Evolutionary conservation across 306 rosid genomes (phyloP).

Genomic region (Senna siamea): DNA sequence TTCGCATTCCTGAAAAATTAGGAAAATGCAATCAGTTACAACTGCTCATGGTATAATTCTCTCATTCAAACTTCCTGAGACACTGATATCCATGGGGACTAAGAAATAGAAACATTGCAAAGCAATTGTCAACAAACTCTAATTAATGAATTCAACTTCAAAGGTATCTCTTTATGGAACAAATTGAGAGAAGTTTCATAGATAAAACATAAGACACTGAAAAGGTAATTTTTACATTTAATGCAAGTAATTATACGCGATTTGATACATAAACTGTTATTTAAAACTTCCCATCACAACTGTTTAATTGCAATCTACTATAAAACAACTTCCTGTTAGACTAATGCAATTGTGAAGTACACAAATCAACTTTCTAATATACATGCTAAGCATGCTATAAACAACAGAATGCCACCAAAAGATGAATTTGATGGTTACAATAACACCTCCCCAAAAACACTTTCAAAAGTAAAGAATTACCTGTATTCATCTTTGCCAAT

Average conservation of each 20-base stretch:
- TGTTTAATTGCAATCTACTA: conserved; percentile 9
- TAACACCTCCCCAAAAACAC: conserved; percentile 16
- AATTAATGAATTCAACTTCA: background rate
- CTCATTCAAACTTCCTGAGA: conserved; percentile 27
- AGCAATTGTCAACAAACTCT: conserved; percentile 19
- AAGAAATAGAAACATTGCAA: background rate
- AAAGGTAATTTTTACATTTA: conserved; percentile 8
- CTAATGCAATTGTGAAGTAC: conserved; percentile 5
- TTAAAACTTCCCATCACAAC: conserved; percentile 19
- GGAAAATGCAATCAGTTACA: conserved; percentile 34
- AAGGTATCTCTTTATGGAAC: background rate
- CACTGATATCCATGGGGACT: background rate
- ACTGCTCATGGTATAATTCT: conserved; percentile 19
- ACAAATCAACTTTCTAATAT: conserved; percentile 1
- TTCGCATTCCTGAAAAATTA: conserved; percentile 52
- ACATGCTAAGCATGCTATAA: background rate
- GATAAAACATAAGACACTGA: background rate
- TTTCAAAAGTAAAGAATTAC: conserved; percentile 42
- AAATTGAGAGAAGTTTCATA: background rate
- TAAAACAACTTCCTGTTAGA: conserved; percentile 14
- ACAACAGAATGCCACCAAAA: conserved; percentile 21
- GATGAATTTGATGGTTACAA: background rate
- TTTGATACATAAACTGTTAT: background rate
- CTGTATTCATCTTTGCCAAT: conserved; percentile 74
- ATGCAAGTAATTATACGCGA: conserved; percentile 11